A percentile compares a stretch with the other conserved stretches of the same genome.
phyloP scores from a whole-genome alignment of 495 filamentous ascomycete genomes.

The Trichocladium uniseriatum region DNA sequence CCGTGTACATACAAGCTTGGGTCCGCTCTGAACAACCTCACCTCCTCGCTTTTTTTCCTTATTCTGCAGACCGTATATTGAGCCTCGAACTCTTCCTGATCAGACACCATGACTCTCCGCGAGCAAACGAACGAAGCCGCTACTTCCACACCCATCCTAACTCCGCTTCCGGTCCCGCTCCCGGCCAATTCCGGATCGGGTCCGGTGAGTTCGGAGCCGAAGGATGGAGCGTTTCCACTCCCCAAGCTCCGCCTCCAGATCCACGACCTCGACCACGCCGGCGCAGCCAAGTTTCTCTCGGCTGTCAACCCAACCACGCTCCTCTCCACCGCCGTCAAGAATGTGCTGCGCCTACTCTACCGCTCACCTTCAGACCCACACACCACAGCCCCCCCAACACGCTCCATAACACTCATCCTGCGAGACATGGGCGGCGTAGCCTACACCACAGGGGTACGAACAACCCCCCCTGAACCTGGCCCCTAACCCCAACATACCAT shows the following conservation, averaged over 20 bases:
- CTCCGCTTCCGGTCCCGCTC: slow-evolving; percentile 1
- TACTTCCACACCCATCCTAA: background rate
- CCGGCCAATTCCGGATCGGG: background rate
- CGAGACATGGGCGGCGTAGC: slow-evolving; percentile 73
- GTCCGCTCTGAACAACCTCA: too few relatives aligned
- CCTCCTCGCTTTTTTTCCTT: too few relatives aligned
- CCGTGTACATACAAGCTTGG: too few relatives aligned
- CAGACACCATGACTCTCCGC: background rate
- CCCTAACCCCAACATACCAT: too few relatives aligned
- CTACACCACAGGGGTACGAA: slow-evolving; percentile 63
- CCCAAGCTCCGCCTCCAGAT: slow-evolving; percentile 64
- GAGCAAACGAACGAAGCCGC: background rate
- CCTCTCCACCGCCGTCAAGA: slow-evolving; percentile 50
- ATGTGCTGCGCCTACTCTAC: slow-evolving; percentile 60
- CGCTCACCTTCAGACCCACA: slow-evolving; percentile 29
- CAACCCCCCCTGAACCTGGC: background rate
- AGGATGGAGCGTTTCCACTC: slow-evolving; percentile 25
- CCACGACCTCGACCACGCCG: slow-evolving; percentile 58
- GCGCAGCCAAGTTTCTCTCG: slow-evolving; percentile 52
- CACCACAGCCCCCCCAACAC: slow-evolving; percentile 39
- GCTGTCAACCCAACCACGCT: slow-evolving; percentile 49
- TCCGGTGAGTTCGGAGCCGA: background rate
- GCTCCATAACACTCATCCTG: slow-evolving; percentile 83
- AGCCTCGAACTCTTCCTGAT: too few relatives aligned
- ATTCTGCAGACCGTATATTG: too few relatives aligned